Evolutionary conservation across 805 yeast genomes (phyloP).

Genomic region (Yueomyces sp.): DNA sequence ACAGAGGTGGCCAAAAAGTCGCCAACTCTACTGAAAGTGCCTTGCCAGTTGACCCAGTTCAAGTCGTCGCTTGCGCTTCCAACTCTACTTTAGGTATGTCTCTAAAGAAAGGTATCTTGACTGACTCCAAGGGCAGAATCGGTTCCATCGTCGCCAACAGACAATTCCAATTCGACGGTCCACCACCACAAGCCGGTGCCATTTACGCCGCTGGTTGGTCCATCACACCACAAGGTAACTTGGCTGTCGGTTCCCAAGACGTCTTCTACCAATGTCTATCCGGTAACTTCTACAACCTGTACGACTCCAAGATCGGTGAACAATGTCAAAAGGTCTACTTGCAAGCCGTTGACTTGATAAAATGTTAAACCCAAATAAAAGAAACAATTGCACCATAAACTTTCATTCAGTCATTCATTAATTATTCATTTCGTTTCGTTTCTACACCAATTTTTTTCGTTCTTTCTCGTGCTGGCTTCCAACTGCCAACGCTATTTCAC

Average conservation of each 20-base stretch:
- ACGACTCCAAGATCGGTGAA: slow-evolving; percentile 45
- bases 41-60: slow-evolving; percentile 11
- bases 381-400: no score
- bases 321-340: slow-evolving; percentile 55
- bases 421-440: no score
- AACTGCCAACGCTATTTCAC: no score
- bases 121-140: slow-evolving; percentile 51
- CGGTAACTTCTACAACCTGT: slow-evolving; percentile 67
- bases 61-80: slow-evolving; percentile 27
- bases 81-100: slow-evolving; percentile 42
- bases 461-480: no score
- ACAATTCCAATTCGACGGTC: slow-evolving; percentile 80
- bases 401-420: no score
- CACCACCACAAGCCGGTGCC: slow-evolving; percentile 75
- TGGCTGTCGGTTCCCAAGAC: slow-evolving; percentile 50
- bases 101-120: slow-evolving; percentile 37
- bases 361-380: slow-evolving; percentile 27
- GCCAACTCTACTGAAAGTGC: slow-evolving; percentile 26
- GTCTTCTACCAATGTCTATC: slow-evolving; percentile 63
- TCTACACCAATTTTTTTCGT: no score
- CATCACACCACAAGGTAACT: slow-evolving; percentile 37
- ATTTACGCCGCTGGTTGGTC: slow-evolving; percentile 62
- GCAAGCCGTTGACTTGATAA: slow-evolving; percentile 41
- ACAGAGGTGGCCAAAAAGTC: slow-evolving; percentile 21
- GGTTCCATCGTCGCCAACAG: slow-evolving; percentile 75